These are phyloP conservation scores for Coffea canephora DNA, from an alignment of 257 asterid genomes.

Conservation along the genomic window DNA sequence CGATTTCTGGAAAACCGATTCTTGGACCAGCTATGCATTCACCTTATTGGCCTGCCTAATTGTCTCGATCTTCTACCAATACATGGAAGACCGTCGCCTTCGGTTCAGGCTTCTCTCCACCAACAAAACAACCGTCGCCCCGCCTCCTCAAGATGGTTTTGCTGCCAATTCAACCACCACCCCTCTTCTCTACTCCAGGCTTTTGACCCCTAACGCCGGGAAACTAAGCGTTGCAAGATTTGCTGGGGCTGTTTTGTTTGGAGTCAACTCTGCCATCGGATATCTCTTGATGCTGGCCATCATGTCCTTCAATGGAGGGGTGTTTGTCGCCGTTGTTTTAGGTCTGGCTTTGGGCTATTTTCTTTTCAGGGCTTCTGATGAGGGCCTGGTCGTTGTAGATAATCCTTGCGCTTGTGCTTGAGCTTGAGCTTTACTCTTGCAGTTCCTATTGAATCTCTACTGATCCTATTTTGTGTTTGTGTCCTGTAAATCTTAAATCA, in stretches of 20 bases:
- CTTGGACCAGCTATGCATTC: slow-evolving; percentile 58
- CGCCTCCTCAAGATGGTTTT: slow-evolving; percentile 1
- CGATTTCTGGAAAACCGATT: slow-evolving; percentile 85
- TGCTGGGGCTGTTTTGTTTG: slow-evolving; percentile 56
- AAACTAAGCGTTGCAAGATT: slow-evolving; percentile 30
- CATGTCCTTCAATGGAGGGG: slow-evolving; percentile 90
- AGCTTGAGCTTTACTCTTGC: slow-evolving; percentile 63
- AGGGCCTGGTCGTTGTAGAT: slow-evolving; percentile 41
- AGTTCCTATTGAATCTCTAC: neutral
- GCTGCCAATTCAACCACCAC: neutral
- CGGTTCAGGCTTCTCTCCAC: slow-evolving; percentile 43
- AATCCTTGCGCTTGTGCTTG: slow-evolving; percentile 86
- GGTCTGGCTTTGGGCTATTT: slow-evolving; percentile 71
- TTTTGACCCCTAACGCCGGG: slow-evolving; percentile 16
- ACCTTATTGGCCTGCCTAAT: slow-evolving; percentile 67
- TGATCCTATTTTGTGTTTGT: neutral
- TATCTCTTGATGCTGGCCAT: slow-evolving; percentile 79
- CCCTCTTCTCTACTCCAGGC: slow-evolving; percentile 46
- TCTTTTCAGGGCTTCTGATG: slow-evolving; percentile 61
- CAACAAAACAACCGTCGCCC: slow-evolving; percentile 8
- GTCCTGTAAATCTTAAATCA: neutral
- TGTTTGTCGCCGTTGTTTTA: slow-evolving; percentile 58
- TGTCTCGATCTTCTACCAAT: slow-evolving; percentile 71
- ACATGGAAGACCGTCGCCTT: slow-evolving; percentile 78
- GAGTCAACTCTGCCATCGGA: slow-evolving; percentile 75